Percentiles rank a stretch among this genome's conserved stretches.
These are phyloP conservation scores for Phytophthora lateralis DNA, from an alignment of 352 stramenopile species.

Conservation along the genomic window DNA sequence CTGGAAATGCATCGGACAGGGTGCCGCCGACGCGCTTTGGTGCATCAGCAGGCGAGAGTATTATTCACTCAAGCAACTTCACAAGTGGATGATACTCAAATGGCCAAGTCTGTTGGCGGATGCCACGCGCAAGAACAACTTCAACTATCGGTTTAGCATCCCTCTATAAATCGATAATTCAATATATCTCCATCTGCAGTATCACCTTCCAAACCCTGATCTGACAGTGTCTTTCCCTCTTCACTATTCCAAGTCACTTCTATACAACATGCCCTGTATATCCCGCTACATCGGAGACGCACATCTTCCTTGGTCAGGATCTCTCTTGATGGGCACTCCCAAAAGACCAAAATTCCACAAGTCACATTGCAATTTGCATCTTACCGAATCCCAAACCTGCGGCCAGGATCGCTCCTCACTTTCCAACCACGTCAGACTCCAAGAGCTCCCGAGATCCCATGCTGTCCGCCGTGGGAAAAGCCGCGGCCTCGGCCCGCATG, in stretches of 20 bases:
- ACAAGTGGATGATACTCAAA: background rate
- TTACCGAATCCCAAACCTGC: constrained; percentile 21
- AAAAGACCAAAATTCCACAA: constrained; percentile 2
- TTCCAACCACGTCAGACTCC: constrained; percentile 15
- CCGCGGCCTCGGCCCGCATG: constrained; percentile 28
- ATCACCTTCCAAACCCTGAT: background rate
- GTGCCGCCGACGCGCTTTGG: constrained; percentile 27
- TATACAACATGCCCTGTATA: constrained; percentile 3
- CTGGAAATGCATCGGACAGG: constrained; percentile 5
- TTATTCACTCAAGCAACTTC: constrained; percentile 12
- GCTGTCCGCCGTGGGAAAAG: constrained; percentile 34
- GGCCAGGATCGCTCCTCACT: constrained; percentile 26
- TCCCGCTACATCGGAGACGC: constrained; percentile 13
- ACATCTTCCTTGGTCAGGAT: constrained; percentile 20
- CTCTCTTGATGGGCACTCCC: constrained; percentile 10
- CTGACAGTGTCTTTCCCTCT: background rate
- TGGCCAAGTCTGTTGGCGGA: background rate
- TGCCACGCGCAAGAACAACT: too few relatives aligned
- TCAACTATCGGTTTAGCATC: background rate
- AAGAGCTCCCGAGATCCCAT: constrained; percentile 11
- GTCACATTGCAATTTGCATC: constrained; percentile 14
- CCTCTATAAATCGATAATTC: background rate
- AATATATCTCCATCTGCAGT: background rate
- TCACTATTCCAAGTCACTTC: background rate
- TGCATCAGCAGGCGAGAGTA: constrained; percentile 26